Conservation (phyloP, 73 alveolate species). For the Tetrahymena borealis region DNA sequence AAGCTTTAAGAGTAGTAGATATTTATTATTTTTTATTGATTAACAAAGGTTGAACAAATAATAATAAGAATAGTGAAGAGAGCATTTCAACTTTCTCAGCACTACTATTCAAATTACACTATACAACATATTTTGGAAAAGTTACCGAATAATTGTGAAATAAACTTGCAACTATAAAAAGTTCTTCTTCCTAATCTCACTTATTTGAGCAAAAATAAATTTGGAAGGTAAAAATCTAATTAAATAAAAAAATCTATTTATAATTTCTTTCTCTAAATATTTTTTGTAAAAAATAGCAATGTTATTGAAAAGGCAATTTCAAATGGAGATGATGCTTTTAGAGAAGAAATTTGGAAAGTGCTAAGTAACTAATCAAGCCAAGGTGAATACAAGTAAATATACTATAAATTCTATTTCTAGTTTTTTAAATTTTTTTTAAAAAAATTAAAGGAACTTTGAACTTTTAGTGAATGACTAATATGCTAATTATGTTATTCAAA, state of each 20-base stretch:
- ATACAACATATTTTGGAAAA: not conserved
- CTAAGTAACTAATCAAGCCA: not conserved
- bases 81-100: not conserved
- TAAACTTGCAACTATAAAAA: not conserved
- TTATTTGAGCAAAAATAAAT: not conserved
- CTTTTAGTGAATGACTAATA: not conserved
- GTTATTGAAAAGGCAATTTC: not conserved
- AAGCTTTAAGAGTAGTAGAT: too few relatives aligned
- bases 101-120: not conserved
- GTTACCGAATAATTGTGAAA: not conserved
- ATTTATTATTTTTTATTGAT: not conserved
- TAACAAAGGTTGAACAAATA: not conserved
- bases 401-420: not conserved
- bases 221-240: not conserved
- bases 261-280: not conserved
- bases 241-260: not conserved
- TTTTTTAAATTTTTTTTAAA: not conserved
- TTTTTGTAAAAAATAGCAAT: not conserved
- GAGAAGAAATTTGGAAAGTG: not conserved
- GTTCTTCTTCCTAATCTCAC: not conserved
- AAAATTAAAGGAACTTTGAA: not conserved
- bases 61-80: not conserved
- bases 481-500: not conserved
- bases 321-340: not conserved
- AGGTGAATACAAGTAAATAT: not conserved